Conservation (phyloP, 2,329 filamentous ascomycete genomes). For the Plenodomus tracheiphilus region DNA sequence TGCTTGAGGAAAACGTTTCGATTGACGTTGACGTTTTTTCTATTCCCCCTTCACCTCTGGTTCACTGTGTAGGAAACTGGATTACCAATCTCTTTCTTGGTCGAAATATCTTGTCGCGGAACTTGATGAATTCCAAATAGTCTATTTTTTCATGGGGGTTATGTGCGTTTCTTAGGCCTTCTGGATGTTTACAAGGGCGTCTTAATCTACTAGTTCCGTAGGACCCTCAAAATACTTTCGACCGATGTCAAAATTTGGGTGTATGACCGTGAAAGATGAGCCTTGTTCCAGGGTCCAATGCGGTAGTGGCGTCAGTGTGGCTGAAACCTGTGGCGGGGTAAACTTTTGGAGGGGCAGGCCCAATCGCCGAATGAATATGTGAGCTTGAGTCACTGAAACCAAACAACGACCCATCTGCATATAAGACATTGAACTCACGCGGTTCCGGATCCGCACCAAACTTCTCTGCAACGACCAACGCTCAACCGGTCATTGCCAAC, state of each 20-base stretch:
- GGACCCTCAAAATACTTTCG: too few species aligned
- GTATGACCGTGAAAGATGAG: not conserved
- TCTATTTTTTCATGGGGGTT: too few species aligned
- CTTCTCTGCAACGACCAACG: not conserved
- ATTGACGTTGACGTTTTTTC: too few species aligned
- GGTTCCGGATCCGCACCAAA: not conserved
- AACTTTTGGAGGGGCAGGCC: slow-evolving; percentile 27
- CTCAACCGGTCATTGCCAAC: not conserved
- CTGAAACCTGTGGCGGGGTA: slow-evolving; percentile 14
- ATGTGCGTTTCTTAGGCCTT: too few species aligned
- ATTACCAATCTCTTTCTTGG: too few species aligned
- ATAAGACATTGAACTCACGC: not conserved
- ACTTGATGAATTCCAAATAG: too few species aligned
- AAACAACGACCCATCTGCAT: slow-evolving; percentile 9
- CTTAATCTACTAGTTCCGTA: too few species aligned
- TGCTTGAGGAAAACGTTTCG: too few species aligned
- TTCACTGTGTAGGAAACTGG: too few species aligned
- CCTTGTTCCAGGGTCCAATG: slow-evolving; percentile 1
- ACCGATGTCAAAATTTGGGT: not conserved
- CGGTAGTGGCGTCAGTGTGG: slow-evolving; percentile 20
- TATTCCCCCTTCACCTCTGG: too few species aligned
- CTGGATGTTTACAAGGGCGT: too few species aligned
- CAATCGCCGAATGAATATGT: slow-evolving; percentile 15
- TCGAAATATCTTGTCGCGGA: too few species aligned
- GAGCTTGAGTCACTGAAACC: slow-evolving; percentile 28